Evolutionary conservation across 768 basidiomycete species (phyloP).

Genomic region (Cyclocybe cylindracea): DNA sequence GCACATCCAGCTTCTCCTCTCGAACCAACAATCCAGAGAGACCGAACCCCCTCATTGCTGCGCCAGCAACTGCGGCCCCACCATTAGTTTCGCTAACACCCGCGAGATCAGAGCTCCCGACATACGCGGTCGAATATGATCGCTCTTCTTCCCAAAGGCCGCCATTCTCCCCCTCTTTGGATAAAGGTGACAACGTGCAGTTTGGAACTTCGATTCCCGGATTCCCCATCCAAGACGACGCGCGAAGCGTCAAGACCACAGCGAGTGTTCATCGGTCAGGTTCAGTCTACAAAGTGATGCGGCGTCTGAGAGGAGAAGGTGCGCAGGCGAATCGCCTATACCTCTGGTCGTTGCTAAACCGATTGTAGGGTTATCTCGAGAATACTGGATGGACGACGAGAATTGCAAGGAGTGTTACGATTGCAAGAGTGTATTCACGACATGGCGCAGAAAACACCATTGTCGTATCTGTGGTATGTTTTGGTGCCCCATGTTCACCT

Average conservation of each 20-base stretch:
- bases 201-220: slow-evolving; percentile 86
- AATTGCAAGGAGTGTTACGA: slow-evolving; percentile 95
- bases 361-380: slow-evolving; percentile 73
- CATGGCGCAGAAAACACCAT: slow-evolving; percentile 95
- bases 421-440: slow-evolving; percentile 91
- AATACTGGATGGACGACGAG: slow-evolving; percentile 99
- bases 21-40: slow-evolving; percentile 54
- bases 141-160: slow-evolving; percentile 52
- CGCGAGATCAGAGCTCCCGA: slow-evolving; percentile 76
- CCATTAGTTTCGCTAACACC: slow-evolving; percentile 86
- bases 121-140: slow-evolving; percentile 67
- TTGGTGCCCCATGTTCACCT: no score
- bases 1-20: slow-evolving; percentile 48
- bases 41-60: slow-evolving; percentile 54
- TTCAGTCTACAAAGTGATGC: slow-evolving; percentile 90
- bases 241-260: slow-evolving; percentile 80
- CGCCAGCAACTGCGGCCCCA: slow-evolving; percentile 65
- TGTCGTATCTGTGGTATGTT: slow-evolving; percentile 91
- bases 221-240: slow-evolving; percentile 90
- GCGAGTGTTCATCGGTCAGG: slow-evolving; percentile 71
- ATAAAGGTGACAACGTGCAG: slow-evolving; percentile 52
- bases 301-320: slow-evolving; percentile 91
- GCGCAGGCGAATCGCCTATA: slow-evolving; percentile 14
- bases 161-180: slow-evolving; percentile 53
- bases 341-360: slow-evolving; percentile 3